A percentile compares a stretch with the other conserved stretches of the same genome.
Conservation (phyloP, 169 alveolate genomes). For the Plasmodium sp. region DNA sequence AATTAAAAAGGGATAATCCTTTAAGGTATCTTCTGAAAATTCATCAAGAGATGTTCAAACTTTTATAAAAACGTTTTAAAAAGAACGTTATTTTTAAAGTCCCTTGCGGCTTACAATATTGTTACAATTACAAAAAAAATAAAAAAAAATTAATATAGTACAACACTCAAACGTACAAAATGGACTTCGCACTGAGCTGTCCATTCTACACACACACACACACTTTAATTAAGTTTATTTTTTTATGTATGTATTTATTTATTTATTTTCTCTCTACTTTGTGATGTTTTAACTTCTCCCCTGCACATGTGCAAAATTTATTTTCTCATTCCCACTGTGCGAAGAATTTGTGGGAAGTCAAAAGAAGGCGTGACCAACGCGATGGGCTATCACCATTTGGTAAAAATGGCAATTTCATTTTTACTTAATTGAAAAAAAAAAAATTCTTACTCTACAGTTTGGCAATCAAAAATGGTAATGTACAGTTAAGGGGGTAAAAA, state of each 20-base stretch:
- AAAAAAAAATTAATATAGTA: neutral
- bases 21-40: neutral
- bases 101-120: neutral
- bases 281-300: neutral
- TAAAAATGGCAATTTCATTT: neutral
- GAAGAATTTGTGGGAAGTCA: neutral
- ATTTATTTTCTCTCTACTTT: neutral
- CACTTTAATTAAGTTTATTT: neutral
- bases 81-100: neutral
- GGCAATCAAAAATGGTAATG: neutral
- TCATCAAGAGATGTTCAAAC: neutral
- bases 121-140: neutral
- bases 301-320: neutral
- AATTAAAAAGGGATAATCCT: neutral
- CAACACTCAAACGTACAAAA: neutral
- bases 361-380: neutral
- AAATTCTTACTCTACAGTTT: neutral
- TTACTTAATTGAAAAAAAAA: neutral
- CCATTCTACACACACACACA: neutral
- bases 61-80: no score
- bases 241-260: neutral
- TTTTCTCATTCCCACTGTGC: neutral
- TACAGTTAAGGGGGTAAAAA: neutral
- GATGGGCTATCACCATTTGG: neutral
- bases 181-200: neutral